Base-by-base conservation (phyloP, 139 green algal genomes). In the Trebouxia sp. region DNA sequence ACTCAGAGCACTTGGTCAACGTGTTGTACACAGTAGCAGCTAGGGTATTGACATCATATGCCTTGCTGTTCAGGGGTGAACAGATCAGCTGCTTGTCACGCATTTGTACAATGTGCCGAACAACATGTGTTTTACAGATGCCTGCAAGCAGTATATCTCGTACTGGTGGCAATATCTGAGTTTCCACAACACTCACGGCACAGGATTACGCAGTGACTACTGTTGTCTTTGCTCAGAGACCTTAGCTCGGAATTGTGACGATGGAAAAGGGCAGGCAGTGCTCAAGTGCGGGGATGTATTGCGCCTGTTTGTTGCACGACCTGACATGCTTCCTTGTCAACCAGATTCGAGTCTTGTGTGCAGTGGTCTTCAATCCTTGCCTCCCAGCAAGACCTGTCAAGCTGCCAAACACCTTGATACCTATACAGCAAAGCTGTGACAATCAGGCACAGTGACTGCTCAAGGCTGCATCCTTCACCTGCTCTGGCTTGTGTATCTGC, bases 391-490 rank as follows among this genome's bases (percentile, higher is more conserved):
- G 62, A 72, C 35, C 28, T 72, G 20, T 72, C 35, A 0, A 72
- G 62, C 62, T 72, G 62, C 62, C 62, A 72, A 9, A 72, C 62
- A 26, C 62, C 62, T 72, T 72, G 62, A n/a, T 72, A 72, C 62
- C 62, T 72, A 22, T 35, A 72, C 14, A 42, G 10, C 15, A 24
- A 30, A 43, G 28, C 0, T 28, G 0, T 5, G n/a, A 28, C n/a
- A 39, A 17, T 28, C 6, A 38, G 38, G 56, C 17, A 41, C 38
- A 20, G 7, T 9, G 28, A 24, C 12, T 10, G 20, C 2, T 26
- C 47, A 14, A 53, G 47, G 20, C 47, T 26, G 20, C 15, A 5
- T 14, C 47, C 2, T 6, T 53, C 14, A 17, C 47, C 15, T 14
- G 14, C 47, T 53, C 20, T 14, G 47, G 47, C 47, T 6, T 14